Base-by-base conservation (phyloP, 1,139 yeast species). In the Komagataea norvegica region DNA sequence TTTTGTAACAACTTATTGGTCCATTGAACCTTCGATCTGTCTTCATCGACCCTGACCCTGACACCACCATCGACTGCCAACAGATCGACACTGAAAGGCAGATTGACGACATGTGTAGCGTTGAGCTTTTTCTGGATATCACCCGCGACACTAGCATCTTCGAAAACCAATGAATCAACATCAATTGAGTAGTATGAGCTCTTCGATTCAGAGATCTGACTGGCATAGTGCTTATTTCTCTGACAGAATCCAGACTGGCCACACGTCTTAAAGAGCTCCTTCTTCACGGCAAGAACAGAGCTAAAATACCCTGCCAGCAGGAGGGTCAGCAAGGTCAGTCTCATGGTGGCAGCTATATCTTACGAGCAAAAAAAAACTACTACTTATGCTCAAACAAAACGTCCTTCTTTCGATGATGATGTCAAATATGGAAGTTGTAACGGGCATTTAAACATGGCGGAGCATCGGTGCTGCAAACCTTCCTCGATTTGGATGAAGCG, bases 191-290 rank as follows among this genome's bases (percentile, higher is more conserved):
- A 89, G 15, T 76, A 73, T 1, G 78, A 62, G 19, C 51, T 53
- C 45, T 64, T 57, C 2, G 55, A 46, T 6, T 55, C 50, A 2
- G 56, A 45, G 13, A 81, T 69, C 35, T 68, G 60, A 13, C 57
- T 53, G 2, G 93, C 91, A 57, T 73, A 88, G 44, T 76, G 77
- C 37, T 93, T 65, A 54, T 91, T 87, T 55, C 98, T 70, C 36
- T 72, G 65, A 57, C 98, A 91, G 57, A 91, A 89, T 8, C 96
- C 94, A 16, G 89, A 74, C 51, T 84, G 80, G 9, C 68, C 77
- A 62, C 98, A 91, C 13, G 72, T 76, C 59, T 86, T 85, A 67
- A 89, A 85, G 41, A 88, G 61, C 51, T 79, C 77, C 10, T 73
- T 74, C 57, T 86, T 82, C 19, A 51, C 55, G 5, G 53, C 53